phyloP scores from a whole-genome alignment of 2,329 filamentous ascomycete genomes.

The Colletotrichum sp. region DNA sequence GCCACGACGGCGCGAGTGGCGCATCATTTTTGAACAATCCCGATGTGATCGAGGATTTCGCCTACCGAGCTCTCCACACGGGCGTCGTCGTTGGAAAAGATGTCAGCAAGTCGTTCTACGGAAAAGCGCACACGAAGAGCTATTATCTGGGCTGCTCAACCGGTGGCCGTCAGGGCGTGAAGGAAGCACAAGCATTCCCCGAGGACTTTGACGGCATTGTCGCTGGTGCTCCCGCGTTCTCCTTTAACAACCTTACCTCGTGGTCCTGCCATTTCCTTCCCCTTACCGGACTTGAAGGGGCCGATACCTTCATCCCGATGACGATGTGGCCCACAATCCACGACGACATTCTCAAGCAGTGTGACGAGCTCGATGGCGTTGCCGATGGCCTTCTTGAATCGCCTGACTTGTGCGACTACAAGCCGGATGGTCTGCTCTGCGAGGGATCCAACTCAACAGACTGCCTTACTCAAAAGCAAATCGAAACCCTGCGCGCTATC shows the following conservation, averaged over 20 bases:
- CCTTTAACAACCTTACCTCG: constrained; percentile 41
- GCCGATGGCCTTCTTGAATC: constrained; percentile 26
- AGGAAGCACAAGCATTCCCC: constrained; percentile 50
- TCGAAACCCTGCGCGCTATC: constrained; percentile 37
- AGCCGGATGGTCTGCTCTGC: constrained; percentile 47
- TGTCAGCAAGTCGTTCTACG: constrained; percentile 54
- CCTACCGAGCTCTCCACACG: constrained; percentile 30
- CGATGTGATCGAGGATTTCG: constrained; percentile 42
- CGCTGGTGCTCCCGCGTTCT: constrained; percentile 43
- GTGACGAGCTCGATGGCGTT: constrained; percentile 27
- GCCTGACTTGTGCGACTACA: constrained; percentile 33
- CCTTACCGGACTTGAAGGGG: constrained; percentile 44
- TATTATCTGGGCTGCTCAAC: constrained; percentile 59
- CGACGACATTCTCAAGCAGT: constrained; percentile 31
- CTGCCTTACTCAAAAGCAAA: constrained; percentile 32
- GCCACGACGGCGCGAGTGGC: constrained; percentile 48
- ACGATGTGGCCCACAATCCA: constrained; percentile 20
- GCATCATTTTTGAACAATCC: constrained; percentile 37
- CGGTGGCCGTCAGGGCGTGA: constrained; percentile 55
- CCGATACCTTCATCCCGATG: constrained; percentile 37
- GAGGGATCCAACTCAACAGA: neutral
- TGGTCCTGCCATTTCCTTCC: constrained; percentile 32
- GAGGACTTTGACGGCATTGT: constrained; percentile 54
- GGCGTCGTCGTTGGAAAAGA: constrained; percentile 47
- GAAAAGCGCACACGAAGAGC: constrained; percentile 33